Evolutionary conservation across 1,139 yeast species (phyloP).

Genomic region (Sugiyamaella xylanicola): DNA sequence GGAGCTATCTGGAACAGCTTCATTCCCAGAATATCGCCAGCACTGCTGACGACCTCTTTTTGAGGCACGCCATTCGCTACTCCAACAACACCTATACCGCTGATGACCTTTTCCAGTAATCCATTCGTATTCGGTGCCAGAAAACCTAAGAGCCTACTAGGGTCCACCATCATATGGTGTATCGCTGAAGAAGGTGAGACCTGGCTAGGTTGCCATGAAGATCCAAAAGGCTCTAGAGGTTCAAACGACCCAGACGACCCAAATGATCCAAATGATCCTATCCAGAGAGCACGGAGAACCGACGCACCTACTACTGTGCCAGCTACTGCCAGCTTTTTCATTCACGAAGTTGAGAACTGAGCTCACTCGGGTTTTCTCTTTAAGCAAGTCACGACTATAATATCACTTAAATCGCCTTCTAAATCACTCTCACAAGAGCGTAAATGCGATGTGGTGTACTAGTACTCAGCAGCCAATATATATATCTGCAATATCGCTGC

Average conservation of each 20-base stretch:
- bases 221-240: neutral
- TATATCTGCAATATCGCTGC: no score
- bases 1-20: constrained; percentile 13
- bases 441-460: no score
- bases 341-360: no score
- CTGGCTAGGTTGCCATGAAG: neutral
- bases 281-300: neutral
- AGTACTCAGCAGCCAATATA: no score
- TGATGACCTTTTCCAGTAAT: neutral
- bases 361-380: no score
- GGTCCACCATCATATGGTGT: constrained; percentile 11
- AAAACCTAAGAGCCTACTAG: neutral
- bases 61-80: neutral
- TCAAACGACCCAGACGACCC: neutral
- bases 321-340: neutral
- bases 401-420: no score
- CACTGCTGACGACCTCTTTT: neutral
- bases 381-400: no score
- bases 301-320: neutral
- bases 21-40: neutral
- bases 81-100: neutral
- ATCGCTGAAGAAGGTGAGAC: no score
- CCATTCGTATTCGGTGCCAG: constrained; percentile 4
- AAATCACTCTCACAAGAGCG: no score
- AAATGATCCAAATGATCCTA: neutral